Evolutionary conservation across 2,329 filamentous ascomycete genomes (phyloP).

Genomic region (Dothiorella sarmentorum): DNA sequence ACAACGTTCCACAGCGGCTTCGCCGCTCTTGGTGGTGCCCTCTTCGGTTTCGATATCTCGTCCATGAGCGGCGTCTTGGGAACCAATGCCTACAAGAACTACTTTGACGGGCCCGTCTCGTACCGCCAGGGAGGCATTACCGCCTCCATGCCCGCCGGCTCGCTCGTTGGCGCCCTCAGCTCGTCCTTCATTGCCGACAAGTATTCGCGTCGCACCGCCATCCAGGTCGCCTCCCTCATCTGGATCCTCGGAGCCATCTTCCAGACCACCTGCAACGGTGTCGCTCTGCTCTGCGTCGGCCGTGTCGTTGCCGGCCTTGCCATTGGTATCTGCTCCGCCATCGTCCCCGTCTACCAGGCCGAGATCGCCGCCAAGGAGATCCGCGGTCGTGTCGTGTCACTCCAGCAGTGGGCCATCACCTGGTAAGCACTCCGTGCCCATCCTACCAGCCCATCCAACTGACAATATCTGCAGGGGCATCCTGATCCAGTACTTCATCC

Average conservation of each 20-base stretch:
- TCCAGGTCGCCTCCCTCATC: slow-evolving; percentile 33
- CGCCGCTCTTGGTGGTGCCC: not conserved
- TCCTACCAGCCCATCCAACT: too few species aligned
- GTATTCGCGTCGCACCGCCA: slow-evolving; percentile 34
- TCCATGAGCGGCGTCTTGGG: slow-evolving; percentile 54
- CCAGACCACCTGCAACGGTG: slow-evolving; percentile 22
- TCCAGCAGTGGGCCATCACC: slow-evolving; percentile 70
- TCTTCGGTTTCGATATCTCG: slow-evolving; percentile 56
- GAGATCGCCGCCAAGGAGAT: slow-evolving; percentile 61
- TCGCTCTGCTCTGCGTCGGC: slow-evolving; percentile 50
- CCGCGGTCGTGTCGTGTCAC: slow-evolving; percentile 57
- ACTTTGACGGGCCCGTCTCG: slow-evolving; percentile 22
- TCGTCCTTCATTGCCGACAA: slow-evolving; percentile 37
- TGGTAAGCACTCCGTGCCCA: slow-evolving; percentile 38
- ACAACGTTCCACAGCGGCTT: not conserved
- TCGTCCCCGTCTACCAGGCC: slow-evolving; percentile 90
- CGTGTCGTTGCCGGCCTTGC: slow-evolving; percentile 79
- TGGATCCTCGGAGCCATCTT: slow-evolving; percentile 35
- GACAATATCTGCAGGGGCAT: slow-evolving; percentile 47
- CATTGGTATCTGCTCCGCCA: slow-evolving; percentile 84
- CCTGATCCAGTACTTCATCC: slow-evolving; percentile 61
- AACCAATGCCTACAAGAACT: slow-evolving; percentile 29
- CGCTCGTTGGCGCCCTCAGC: slow-evolving; percentile 36
- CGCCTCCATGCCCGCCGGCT: slow-evolving; percentile 37
- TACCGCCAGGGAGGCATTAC: slow-evolving; percentile 31